Evolutionary conservation across 805 yeast genomes (phyloP).

Genomic region (Barnettozyma sucrosica): DNA sequence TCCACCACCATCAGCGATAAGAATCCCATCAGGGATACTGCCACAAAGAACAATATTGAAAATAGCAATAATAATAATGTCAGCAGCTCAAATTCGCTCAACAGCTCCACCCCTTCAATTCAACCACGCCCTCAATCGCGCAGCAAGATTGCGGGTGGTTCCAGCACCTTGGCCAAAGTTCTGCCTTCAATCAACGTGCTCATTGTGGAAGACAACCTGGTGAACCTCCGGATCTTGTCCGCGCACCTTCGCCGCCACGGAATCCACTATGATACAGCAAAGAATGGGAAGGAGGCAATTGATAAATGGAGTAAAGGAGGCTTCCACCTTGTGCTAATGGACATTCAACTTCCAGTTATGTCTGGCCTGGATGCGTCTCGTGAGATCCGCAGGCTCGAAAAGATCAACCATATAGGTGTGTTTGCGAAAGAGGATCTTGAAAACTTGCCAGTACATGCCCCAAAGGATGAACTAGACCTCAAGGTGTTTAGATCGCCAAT

Average conservation of each 20-base stretch:
- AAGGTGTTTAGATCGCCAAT: constrained; percentile 82
- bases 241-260: constrained; percentile 81
- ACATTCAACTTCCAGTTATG: constrained; percentile 91
- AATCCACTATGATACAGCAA: constrained; percentile 80
- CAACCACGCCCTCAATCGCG: not conserved
- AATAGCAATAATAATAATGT: not conserved
- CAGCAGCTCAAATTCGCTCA: not conserved
- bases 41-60: not conserved
- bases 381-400: constrained; percentile 82
- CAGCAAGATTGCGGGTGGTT: constrained; percentile 12
- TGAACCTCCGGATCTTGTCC: constrained; percentile 87
- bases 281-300: constrained; percentile 91
- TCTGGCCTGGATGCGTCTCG: constrained; percentile 94
- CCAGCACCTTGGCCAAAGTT: constrained; percentile 45
- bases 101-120: not conserved
- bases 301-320: constrained; percentile 95
- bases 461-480: constrained; percentile 53
- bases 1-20: not conserved
- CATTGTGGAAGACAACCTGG: constrained; percentile 94
- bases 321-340: constrained; percentile 92
- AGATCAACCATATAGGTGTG: constrained; percentile 67
- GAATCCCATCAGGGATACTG: not conserved
- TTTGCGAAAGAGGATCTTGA: constrained; percentile 23
- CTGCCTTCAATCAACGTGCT: constrained; percentile 85
- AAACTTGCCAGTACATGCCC: constrained; percentile 22